phyloP scores from a whole-genome alignment of 1,284 basidiomycete genomes.

The Tylopilus orsonianus region DNA sequence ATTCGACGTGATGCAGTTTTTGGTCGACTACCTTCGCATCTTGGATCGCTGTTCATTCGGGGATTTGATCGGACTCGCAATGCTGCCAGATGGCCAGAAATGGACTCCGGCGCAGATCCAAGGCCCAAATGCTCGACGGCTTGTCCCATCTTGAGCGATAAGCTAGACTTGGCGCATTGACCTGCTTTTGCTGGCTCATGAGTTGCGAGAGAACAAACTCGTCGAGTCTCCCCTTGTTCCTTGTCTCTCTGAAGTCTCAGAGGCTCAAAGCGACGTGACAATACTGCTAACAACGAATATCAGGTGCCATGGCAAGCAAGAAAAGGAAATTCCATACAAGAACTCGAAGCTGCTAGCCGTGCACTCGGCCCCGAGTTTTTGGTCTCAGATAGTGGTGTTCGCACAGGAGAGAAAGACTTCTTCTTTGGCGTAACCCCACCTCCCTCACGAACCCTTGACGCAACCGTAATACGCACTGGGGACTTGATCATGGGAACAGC shows the following conservation, averaged over 20 bases:
- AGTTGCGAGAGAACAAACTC: constrained; percentile 5
- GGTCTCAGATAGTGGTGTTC: constrained; percentile 43
- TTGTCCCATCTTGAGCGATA: constrained; percentile 6
- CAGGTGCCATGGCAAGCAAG: not conserved
- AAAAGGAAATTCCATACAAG: constrained; percentile 20
- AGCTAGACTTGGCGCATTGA: constrained; percentile 12
- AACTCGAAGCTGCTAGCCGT: constrained; percentile 22
- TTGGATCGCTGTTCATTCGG: not conserved
- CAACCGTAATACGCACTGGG: constrained; percentile 19
- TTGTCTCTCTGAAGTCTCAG: constrained; percentile 13
- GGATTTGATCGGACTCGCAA: constrained; percentile 25
- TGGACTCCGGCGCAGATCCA: constrained; percentile 30
- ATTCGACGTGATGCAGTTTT: constrained; percentile 17
- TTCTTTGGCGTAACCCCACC: constrained; percentile 27
- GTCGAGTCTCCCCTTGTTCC: constrained; percentile 10
- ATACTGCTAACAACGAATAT: constrained; percentile 16
- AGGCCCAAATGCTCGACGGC: constrained; percentile 13
- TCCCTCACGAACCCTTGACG: constrained; percentile 22
- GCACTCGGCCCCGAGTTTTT: constrained; percentile 25
- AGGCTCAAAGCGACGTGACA: constrained; percentile 15
- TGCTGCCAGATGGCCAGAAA: constrained; percentile 29
- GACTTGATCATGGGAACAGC: constrained; percentile 17
- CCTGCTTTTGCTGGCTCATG: constrained; percentile 4
- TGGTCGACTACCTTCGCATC: not conserved
- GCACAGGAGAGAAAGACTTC: constrained; percentile 42